These are phyloP conservation scores for Kurtzmaniella fragi DNA, from an alignment of 805 yeast genomes.

Conservation along the genomic window DNA sequence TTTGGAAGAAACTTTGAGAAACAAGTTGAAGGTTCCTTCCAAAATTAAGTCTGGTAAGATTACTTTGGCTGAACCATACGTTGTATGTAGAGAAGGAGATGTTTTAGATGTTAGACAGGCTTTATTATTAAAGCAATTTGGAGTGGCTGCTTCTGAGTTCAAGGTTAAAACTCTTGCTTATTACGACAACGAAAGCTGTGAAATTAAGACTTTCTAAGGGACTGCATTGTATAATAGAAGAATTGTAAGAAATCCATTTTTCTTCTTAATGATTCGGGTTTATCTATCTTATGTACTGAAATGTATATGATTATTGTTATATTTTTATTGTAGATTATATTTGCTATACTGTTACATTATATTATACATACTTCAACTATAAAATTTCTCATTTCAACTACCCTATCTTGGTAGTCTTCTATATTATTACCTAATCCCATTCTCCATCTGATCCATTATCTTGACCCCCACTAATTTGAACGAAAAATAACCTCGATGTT, in stretches of 20 bases:
- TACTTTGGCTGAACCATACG: conserved; percentile 65
- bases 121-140: conserved; percentile 87
- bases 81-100: conserved; percentile 78
- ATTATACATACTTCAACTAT: no score
- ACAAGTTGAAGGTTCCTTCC: conserved; percentile 86
- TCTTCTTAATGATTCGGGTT: no score
- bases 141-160: conserved; percentile 90
- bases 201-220: conserved; percentile 17
- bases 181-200: conserved; percentile 58
- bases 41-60: conserved; percentile 81
- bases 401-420: background rate
- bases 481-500: conserved; percentile 66
- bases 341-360: no score
- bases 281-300: no score
- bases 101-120: conserved; percentile 86
- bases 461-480: conserved; percentile 39
- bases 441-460: background rate
- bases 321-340: no score
- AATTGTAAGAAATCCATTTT: no score
- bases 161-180: conserved; percentile 75
- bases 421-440: background rate
- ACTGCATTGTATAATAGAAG: no score
- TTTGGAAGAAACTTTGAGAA: conserved; percentile 87
- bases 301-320: no score
- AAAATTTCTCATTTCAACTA: background rate